Conservation (phyloP, 1,139 yeast species). For the Williopsis jadinii region DNA sequence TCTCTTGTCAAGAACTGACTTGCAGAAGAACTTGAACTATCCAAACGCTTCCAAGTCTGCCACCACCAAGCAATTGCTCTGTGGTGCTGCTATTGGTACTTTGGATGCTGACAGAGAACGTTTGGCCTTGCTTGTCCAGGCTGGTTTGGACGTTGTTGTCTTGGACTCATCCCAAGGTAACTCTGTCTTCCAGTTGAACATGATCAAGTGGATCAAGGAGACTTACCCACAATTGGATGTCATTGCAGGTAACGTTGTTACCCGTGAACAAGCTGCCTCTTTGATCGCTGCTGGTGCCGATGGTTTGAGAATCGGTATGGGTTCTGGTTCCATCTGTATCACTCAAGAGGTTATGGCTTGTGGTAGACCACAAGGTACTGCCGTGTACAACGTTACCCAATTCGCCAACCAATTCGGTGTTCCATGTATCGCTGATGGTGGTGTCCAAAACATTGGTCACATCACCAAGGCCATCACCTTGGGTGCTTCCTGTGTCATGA, state of each 20-base stretch:
- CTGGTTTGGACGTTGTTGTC: slow-evolving; percentile 95
- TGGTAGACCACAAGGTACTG: slow-evolving; percentile 99
- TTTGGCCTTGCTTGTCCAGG: slow-evolving; percentile 77
- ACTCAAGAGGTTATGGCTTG: slow-evolving; percentile 99
- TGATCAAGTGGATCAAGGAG: slow-evolving; percentile 86
- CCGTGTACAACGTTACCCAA: slow-evolving; percentile 82
- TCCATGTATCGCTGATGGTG: slow-evolving; percentile 99
- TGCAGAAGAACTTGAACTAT: slow-evolving; percentile 89
- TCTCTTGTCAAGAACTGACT: slow-evolving; percentile 89
- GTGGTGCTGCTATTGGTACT: slow-evolving; percentile 99
- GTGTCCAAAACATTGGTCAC: slow-evolving; percentile 98
- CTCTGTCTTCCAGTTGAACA: slow-evolving; percentile 87
- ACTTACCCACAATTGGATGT: slow-evolving; percentile 77
- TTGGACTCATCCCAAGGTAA: slow-evolving; percentile 97
- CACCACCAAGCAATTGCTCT: slow-evolving; percentile 88
- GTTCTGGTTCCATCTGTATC: slow-evolving; percentile 97
- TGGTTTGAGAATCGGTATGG: slow-evolving; percentile 99
- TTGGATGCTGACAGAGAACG: slow-evolving; percentile 84
- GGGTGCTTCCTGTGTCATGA: slow-evolving; percentile 98
- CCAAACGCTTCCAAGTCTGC: slow-evolving; percentile 94
- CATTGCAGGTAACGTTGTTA: slow-evolving; percentile 97
- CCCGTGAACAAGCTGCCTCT: slow-evolving; percentile 97
- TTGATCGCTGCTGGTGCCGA: slow-evolving; percentile 96
- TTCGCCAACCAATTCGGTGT: slow-evolving; percentile 87
- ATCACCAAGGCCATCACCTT: slow-evolving; percentile 93